Percentiles rank a stretch among this genome's conserved stretches.
phyloP scores from a whole-genome alignment of 2,329 filamentous ascomycete genomes.

The Cladosporium oxysporum region DNA sequence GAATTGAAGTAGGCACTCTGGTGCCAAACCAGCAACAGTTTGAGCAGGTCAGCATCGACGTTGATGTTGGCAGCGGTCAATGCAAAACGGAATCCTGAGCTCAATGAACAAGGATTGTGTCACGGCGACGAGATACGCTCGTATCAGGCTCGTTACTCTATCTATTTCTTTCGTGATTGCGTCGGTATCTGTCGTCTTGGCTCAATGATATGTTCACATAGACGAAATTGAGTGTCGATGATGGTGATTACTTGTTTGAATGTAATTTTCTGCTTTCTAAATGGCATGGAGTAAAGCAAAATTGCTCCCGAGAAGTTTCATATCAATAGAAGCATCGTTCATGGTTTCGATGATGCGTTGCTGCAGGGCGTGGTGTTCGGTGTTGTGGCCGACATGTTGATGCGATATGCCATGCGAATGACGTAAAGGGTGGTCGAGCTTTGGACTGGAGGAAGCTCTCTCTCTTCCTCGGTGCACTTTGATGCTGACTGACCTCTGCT shows the following conservation, averaged over 20 bases:
- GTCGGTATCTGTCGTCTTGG: not conserved
- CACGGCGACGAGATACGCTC: not conserved
- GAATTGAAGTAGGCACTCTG: no score
- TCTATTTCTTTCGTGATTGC: not conserved
- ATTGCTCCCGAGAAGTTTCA: not conserved
- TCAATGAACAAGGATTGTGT: no score
- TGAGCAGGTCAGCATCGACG: not conserved
- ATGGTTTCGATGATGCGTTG: not conserved
- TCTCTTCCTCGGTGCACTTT: constrained; percentile 2
- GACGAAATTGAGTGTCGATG: no score
- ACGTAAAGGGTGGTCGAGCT: not conserved
- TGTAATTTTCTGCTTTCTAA: not conserved
- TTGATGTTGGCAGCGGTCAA: not conserved
- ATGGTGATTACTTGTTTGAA: not conserved
- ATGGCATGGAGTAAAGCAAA: not conserved
- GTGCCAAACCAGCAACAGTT: not conserved
- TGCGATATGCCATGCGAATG: not conserved
- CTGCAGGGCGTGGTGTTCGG: not conserved
- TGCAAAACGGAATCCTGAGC: not conserved
- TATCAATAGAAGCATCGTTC: not conserved
- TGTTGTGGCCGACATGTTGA: not conserved
- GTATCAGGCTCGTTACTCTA: not conserved
- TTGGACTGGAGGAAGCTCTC: not conserved
- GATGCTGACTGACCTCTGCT: not conserved
- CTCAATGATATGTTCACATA: not conserved